Evolutionary conservation across 306 rosid species (phyloP).

Genomic region (Nissolia schottii): DNA sequence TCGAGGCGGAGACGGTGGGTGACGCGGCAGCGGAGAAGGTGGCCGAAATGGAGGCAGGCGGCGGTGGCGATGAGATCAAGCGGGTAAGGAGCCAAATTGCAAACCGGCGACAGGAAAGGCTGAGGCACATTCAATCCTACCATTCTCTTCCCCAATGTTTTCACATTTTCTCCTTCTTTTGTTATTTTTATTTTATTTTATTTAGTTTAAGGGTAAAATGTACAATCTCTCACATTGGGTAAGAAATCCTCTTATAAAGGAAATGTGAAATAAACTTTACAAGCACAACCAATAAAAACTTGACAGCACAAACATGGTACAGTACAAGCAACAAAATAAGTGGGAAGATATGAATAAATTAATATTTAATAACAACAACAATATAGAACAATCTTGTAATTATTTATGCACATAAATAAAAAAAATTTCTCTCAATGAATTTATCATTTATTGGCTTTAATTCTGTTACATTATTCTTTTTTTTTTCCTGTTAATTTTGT

Average conservation of each 20-base stretch:
- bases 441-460: background rate
- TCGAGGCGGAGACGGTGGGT: constrained; percentile 32
- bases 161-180: background rate
- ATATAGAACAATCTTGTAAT: background rate
- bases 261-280: background rate
- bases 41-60: constrained; percentile 50
- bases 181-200: background rate
- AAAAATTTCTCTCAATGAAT: background rate
- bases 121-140: constrained; percentile 25
- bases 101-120: constrained; percentile 36
- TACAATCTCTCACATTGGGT: background rate
- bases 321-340: background rate
- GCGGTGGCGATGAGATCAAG: constrained; percentile 51
- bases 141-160: constrained; percentile 16
- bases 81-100: constrained; percentile 30
- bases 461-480: too few relatives aligned
- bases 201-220: background rate
- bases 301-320: background rate
- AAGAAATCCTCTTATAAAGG: background rate
- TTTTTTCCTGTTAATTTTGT: background rate
- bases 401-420: background rate
- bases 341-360: background rate
- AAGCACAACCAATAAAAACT: background rate
- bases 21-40: constrained; percentile 41
- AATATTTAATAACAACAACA: background rate